Conservation (phyloP, 345 rosid genomes). For the Corymbia maculata region DNA sequence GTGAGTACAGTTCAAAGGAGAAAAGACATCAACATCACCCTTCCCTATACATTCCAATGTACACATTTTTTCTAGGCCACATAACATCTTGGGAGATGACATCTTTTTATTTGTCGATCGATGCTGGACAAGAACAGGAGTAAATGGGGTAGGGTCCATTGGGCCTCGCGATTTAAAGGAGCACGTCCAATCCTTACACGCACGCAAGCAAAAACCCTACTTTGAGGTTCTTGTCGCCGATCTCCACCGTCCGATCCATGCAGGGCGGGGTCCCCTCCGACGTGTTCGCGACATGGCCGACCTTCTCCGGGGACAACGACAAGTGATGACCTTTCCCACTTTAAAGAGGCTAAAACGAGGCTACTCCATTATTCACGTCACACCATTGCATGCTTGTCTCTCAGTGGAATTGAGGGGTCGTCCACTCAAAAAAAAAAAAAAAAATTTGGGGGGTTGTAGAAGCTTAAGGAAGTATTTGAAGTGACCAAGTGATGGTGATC, state of each 20-base stretch:
- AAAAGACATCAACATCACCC: not conserved
- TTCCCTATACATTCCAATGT: not conserved
- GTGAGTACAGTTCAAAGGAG: not conserved
- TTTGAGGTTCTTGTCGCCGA: not conserved
- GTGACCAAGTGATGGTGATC: not conserved
- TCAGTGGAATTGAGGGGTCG: not conserved
- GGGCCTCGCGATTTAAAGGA: not conserved
- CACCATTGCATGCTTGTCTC: not conserved
- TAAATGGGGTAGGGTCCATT: not conserved
- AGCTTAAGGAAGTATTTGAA: not conserved
- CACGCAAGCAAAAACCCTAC: not conserved
- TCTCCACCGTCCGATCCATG: not conserved
- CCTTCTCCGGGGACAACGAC: not conserved
- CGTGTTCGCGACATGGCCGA: not conserved
- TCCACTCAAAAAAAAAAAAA: not conserved
- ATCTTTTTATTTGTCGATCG: not conserved
- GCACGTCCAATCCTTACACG: not conserved
- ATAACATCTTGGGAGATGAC: not conserved
- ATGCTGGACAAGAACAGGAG: not conserved
- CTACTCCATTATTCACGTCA: not conserved
- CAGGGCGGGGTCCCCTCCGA: not conserved
- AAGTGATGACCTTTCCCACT: not conserved
- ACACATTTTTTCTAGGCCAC: not conserved
- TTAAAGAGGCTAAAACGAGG: not conserved
- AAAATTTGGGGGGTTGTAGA: not conserved